Evolutionary conservation across 176 grass and related monocot genomes (phyloP).

Genomic region (Pharus latifolius): DNA sequence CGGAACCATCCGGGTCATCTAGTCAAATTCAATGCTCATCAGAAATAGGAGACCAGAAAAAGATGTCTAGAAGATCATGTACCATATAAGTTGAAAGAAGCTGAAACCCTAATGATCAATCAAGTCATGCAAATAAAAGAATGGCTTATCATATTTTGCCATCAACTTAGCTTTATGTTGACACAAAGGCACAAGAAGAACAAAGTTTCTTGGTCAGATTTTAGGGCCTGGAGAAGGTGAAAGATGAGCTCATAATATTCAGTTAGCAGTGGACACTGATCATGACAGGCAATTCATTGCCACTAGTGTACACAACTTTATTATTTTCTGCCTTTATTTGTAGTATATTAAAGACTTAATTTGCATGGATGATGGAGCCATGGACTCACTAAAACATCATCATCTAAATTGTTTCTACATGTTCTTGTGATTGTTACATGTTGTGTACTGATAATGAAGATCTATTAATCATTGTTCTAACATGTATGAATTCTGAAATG

Average conservation of each 20-base stretch:
- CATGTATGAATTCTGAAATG: not conserved
- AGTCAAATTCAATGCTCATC: not conserved
- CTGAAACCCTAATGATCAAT: not conserved
- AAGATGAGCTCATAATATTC: slow-evolving; percentile 25
- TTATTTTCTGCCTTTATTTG: not conserved
- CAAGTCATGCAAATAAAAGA: not conserved
- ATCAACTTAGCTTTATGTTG: slow-evolving; percentile 35
- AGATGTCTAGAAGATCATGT: not conserved
- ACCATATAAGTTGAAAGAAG: not conserved
- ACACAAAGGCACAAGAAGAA: slow-evolving; percentile 20
- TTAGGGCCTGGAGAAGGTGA: slow-evolving; percentile 17
- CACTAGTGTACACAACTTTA: not conserved
- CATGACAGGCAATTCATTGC: slow-evolving; percentile 15
- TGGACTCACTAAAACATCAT: not conserved
- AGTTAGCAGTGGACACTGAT: slow-evolving; percentile 18
- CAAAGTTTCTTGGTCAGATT: slow-evolving; percentile 5
- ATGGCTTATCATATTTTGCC: not conserved
- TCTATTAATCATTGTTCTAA: slow-evolving; percentile 10
- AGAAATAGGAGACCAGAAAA: not conserved
- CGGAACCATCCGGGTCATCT: slow-evolving; percentile 28
- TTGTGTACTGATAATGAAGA: slow-evolving; percentile 6
- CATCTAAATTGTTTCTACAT: slow-evolving; percentile 5
- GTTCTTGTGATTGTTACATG: not conserved
- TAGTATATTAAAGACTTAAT: not conserved
- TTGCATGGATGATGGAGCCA: not conserved